Conservation (phyloP, 148 eudicot genomes). For the Camellia sinensis region DNA sequence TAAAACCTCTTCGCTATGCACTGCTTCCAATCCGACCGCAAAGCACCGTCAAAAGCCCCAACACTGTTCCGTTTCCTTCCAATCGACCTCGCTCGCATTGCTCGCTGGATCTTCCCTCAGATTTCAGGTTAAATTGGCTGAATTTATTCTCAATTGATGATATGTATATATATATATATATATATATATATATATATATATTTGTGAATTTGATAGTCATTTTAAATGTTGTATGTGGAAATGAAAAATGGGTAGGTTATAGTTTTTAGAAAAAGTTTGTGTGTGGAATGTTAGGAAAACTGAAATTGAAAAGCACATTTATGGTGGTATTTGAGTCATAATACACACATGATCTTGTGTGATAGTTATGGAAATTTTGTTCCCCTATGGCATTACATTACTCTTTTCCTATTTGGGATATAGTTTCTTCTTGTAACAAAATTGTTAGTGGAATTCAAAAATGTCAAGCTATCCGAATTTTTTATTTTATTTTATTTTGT, state of each 20-base stretch:
- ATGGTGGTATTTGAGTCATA: neutral
- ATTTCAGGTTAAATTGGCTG: conserved; percentile 16
- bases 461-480: neutral
- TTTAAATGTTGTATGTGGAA: neutral
- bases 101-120: conserved; percentile 23
- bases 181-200: too few species aligned
- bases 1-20: conserved; percentile 19
- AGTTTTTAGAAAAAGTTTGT: neutral
- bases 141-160: neutral
- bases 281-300: neutral
- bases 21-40: conserved; percentile 9
- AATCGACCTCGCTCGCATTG: conserved; percentile 15
- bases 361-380: neutral
- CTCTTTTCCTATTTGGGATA: neutral
- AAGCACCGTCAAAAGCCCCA: conserved; percentile 1
- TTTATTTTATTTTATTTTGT: neutral
- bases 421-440: neutral
- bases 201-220: neutral
- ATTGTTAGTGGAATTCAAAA: neutral
- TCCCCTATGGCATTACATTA: neutral
- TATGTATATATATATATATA: neutral
- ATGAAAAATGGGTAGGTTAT: neutral
- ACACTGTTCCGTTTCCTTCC: conserved; percentile 18
- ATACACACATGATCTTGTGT: neutral
- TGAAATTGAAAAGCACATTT: neutral